phyloP scores from a whole-genome alignment of 2,329 filamentous ascomycete genomes.

The Zasmidium citrigriseum region DNA sequence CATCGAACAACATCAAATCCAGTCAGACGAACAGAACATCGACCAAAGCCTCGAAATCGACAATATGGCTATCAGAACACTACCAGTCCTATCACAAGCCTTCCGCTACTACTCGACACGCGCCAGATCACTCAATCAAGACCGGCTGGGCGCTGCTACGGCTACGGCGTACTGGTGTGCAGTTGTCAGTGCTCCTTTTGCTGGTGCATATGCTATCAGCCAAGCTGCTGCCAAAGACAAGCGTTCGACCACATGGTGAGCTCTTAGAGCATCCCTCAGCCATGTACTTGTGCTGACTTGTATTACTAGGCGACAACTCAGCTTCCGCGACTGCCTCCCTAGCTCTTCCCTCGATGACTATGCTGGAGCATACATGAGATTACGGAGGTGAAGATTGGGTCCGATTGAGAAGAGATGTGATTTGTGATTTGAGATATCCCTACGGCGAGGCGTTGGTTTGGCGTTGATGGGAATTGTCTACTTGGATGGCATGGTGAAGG shows the following conservation, averaged over 20 bases:
- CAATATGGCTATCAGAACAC: constrained; percentile 58
- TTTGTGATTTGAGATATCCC: constrained; percentile 1
- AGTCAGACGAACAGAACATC: not conserved
- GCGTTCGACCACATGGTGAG: constrained; percentile 31
- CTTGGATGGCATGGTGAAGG: not conserved
- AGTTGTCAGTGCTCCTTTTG: constrained; percentile 37
- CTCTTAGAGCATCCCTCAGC: not conserved
- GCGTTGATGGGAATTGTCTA: not conserved
- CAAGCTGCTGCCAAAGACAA: constrained; percentile 32
- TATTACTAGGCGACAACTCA: constrained; percentile 32
- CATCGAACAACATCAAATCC: not conserved
- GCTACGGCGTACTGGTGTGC: constrained; percentile 37
- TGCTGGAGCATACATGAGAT: constrained; percentile 28
- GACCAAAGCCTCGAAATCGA: not conserved
- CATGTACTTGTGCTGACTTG: constrained; percentile 3
- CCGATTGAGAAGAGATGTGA: not conserved
- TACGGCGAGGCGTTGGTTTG: not conserved
- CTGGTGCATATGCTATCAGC: constrained; percentile 36
- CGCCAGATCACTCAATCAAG: constrained; percentile 23
- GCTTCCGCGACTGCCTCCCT: constrained; percentile 38
- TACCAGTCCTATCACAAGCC: constrained; percentile 26
- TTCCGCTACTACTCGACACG: constrained; percentile 29
- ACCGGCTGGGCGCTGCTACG: constrained; percentile 29
- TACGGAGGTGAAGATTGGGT: constrained; percentile 13
- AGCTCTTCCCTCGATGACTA: constrained; percentile 37